Conservation (phyloP, 2,329 filamentous ascomycete genomes). For the Alternaria viburni region DNA sequence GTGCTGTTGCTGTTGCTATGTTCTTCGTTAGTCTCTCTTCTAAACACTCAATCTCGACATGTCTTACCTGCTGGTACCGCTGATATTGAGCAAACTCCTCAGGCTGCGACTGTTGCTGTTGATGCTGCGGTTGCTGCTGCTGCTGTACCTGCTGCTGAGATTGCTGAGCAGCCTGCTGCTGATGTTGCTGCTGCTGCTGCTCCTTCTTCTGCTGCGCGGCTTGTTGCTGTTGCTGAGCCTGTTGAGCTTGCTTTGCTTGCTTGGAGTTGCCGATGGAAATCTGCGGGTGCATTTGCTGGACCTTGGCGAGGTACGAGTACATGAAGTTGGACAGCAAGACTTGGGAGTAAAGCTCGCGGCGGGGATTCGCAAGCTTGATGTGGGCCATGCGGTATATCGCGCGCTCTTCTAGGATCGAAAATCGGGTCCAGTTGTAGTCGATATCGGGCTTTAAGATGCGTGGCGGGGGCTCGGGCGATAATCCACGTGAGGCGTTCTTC, state of each 20-base stretch:
- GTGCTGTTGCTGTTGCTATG: constrained; percentile 25
- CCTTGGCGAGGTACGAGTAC: constrained; percentile 98
- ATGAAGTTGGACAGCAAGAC: constrained; percentile 98
- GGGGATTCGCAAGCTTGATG: constrained; percentile 97
- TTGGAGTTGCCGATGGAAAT: constrained; percentile 85
- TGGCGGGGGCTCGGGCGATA: constrained; percentile 77
- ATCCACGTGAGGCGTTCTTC: constrained; percentile 72
- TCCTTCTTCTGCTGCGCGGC: constrained; percentile 49
- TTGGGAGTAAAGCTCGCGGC: constrained; percentile 89
- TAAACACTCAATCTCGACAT: too few relatives aligned
- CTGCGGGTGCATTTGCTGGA: constrained; percentile 97
- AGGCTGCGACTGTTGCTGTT: constrained; percentile 42
- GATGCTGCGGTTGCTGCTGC: constrained; percentile 38
- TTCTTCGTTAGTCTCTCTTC: not conserved
- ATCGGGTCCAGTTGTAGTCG: constrained; percentile 95
- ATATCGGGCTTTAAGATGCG: constrained; percentile 81
- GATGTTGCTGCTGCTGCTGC: constrained; percentile 51
- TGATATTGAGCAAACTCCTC: constrained; percentile 51
- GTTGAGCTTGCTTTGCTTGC: constrained; percentile 71
- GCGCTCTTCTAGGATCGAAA: constrained; percentile 92
- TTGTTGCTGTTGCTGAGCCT: constrained; percentile 59
- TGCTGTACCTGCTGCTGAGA: constrained; percentile 48
- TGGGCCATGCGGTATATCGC: constrained; percentile 99
- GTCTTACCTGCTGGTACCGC: constrained; percentile 45
- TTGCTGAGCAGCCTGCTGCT: constrained; percentile 17